These are phyloP conservation scores for Drechslerella dactyloides DNA, from an alignment of 2,329 filamentous ascomycete genomes.

Conservation along the genomic window DNA sequence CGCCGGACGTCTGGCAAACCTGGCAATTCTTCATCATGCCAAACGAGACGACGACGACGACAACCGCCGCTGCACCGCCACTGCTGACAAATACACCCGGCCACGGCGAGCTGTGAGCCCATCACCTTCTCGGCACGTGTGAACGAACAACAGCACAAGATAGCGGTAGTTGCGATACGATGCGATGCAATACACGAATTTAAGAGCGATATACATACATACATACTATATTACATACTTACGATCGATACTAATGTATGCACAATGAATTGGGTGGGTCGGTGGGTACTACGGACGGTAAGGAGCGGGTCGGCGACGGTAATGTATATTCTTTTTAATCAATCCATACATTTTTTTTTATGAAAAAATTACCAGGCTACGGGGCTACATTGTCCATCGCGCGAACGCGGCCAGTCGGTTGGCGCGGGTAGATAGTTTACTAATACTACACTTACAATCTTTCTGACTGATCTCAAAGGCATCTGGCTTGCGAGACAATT, in stretches of 20 bases:
- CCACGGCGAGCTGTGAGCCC: slow-evolving; percentile 25
- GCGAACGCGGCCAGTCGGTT: too few relatives aligned
- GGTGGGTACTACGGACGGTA: background rate
- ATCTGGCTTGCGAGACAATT: too few relatives aligned
- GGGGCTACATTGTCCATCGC: too few relatives aligned
- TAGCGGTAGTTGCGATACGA: background rate
- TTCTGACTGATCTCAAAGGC: too few relatives aligned
- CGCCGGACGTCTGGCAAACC: slow-evolving; percentile 19
- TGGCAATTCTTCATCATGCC: slow-evolving; percentile 25
- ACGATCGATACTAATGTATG: too few relatives aligned
- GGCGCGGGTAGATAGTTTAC: too few relatives aligned
- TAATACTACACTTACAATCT: too few relatives aligned
- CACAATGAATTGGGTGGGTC: background rate
- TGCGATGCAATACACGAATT: background rate
- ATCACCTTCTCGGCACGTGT: background rate
- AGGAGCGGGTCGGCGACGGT: background rate
- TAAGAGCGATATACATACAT: too few relatives aligned
- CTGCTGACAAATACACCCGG: slow-evolving; percentile 26
- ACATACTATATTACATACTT: background rate
- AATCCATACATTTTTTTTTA: too few relatives aligned
- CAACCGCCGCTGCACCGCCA: background rate
- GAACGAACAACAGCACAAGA: too few relatives aligned
- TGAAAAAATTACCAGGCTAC: too few relatives aligned
- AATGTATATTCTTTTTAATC: slow-evolving; percentile 2
- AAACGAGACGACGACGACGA: slow-evolving; percentile 7